Evolutionary conservation across 2,329 filamentous ascomycete species (phyloP).

Genomic region (Phaeosphaeriaceae sp.): DNA sequence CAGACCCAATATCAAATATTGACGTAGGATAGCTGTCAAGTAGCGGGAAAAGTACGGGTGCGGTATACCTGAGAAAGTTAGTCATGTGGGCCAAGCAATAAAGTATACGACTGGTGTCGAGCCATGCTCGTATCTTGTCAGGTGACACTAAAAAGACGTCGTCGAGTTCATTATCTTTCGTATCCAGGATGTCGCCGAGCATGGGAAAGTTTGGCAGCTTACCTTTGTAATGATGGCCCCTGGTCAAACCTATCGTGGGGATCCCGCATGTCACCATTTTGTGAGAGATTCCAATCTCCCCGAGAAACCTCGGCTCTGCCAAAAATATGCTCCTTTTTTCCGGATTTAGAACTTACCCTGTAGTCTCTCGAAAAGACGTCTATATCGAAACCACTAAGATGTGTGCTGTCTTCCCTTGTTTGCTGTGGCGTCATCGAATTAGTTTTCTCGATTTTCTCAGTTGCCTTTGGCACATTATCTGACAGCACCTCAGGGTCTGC

Average conservation of each 20-base stretch:
- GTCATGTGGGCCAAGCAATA: constrained; percentile 12
- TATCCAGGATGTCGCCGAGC: constrained; percentile 5
- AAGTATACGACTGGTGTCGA: constrained; percentile 3
- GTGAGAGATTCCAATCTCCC: constrained; percentile 45
- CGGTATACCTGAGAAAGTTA: constrained; percentile 55
- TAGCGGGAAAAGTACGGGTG: constrained; percentile 71
- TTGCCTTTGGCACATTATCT: constrained; percentile 24
- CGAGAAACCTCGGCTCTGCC: constrained; percentile 49
- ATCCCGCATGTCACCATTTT: constrained; percentile 37
- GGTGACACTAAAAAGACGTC: background rate
- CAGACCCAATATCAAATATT: constrained; percentile 64
- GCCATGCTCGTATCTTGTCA: constrained; percentile 1
- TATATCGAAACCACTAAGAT: constrained; percentile 40
- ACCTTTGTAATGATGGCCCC: constrained; percentile 46
- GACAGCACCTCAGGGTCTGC: constrained; percentile 46
- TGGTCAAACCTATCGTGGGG: constrained; percentile 44
- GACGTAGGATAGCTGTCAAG: constrained; percentile 79
- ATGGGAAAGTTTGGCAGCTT: constrained; percentile 20
- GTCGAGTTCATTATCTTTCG: constrained; percentile 2
- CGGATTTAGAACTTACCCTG: constrained; percentile 14
- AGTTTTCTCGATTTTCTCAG: constrained; percentile 34
- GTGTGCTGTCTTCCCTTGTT: constrained; percentile 22
- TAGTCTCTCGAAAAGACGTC: constrained; percentile 44
- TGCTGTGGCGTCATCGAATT: constrained; percentile 31
- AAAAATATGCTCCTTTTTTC: constrained; percentile 48